These are phyloP conservation scores for Phytophthora sansomeana DNA, from an alignment of 352 stramenopile genomes.

Conservation along the genomic window DNA sequence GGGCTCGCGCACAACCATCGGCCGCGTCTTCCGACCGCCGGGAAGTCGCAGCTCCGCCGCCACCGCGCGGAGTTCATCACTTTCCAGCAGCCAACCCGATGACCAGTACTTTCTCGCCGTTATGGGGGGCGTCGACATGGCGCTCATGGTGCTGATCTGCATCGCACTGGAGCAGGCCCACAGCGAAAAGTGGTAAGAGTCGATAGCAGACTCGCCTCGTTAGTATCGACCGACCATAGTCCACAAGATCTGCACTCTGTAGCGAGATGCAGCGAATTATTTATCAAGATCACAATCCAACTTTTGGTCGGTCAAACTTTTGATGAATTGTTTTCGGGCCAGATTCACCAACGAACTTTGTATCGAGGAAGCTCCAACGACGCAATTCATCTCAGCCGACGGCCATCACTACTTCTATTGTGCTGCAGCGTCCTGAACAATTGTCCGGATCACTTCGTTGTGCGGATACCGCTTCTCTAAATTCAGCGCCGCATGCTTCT, in stretches of 20 bases:
- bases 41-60: slow-evolving; percentile 31
- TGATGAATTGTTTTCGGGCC: background rate
- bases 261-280: slow-evolving; percentile 27
- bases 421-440: slow-evolving; percentile 37
- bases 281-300: slow-evolving; percentile 33
- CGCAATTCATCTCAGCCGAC: background rate
- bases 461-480: slow-evolving; percentile 41
- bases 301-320: slow-evolving; percentile 8
- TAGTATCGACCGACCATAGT: slow-evolving; percentile 12
- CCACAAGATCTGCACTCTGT: slow-evolving; percentile 24
- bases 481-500: slow-evolving; percentile 27
- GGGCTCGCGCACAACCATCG: slow-evolving; percentile 34
- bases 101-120: slow-evolving; percentile 49
- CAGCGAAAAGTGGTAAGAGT: slow-evolving; percentile 33
- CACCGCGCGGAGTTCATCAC: slow-evolving; percentile 26
- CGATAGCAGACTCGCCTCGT: background rate
- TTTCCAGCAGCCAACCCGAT: slow-evolving; percentile 31
- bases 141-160: slow-evolving; percentile 54
- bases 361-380: too few relatives aligned
- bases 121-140: slow-evolving; percentile 46
- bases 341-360: too few relatives aligned
- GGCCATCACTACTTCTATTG: slow-evolving; percentile 27
- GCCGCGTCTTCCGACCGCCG: slow-evolving; percentile 38
- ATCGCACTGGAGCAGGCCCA: slow-evolving; percentile 49
- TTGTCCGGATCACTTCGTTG: slow-evolving; percentile 45